Evolutionary conservation across 495 filamentous ascomycete genomes (phyloP).

Genomic region (Penicillium mononematosum): DNA sequence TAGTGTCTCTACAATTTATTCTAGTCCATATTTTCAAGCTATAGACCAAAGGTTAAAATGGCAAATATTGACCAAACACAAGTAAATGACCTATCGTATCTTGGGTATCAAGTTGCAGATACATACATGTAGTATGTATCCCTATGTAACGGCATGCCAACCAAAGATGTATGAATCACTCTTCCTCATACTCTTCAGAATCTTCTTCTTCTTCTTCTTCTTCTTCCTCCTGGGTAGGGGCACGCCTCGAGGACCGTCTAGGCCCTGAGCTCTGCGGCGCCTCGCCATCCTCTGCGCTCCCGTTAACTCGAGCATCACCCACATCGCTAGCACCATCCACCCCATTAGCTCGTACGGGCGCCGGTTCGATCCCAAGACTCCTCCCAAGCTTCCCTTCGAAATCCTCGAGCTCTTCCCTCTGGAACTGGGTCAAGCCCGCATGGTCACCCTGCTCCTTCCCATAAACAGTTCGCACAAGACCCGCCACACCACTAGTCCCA

Average conservation of each 20-base stretch:
- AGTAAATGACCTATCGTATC: constrained; percentile 1
- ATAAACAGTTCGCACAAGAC: constrained; percentile 65
- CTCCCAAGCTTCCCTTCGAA: constrained; percentile 34
- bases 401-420: constrained; percentile 28
- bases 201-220: constrained; percentile 17
- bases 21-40: neutral
- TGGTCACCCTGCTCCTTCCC: constrained; percentile 32
- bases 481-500: constrained; percentile 65
- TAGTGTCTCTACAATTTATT: neutral
- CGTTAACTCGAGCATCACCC: constrained; percentile 5
- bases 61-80: neutral
- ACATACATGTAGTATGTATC: constrained; percentile 6
- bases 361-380: constrained; percentile 27
- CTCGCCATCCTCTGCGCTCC: neutral
- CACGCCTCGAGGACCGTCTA: constrained; percentile 16
- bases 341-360: constrained; percentile 6
- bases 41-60: neutral
- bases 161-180: neutral
- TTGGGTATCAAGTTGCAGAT: constrained; percentile 10
- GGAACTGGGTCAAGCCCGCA: constrained; percentile 41
- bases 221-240: constrained; percentile 13
- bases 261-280: constrained; percentile 11
- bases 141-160: neutral
- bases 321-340: neutral
- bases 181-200: neutral